Evolutionary conservation across 495 filamentous ascomycete species (phyloP).

Genomic region (Halenospora varia): DNA sequence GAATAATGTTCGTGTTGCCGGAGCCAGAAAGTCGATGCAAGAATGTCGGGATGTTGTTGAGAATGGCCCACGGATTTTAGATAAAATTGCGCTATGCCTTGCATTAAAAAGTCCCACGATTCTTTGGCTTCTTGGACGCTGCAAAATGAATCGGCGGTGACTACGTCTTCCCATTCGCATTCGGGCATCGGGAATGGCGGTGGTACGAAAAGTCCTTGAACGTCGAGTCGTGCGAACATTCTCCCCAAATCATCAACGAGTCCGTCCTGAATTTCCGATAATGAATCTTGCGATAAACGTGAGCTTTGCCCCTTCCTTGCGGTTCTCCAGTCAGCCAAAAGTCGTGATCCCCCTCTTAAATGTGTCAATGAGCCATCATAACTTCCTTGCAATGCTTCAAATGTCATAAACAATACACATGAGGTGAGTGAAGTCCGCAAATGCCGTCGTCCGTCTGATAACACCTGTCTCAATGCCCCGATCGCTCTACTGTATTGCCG

Average conservation of each 20-base stretch:
- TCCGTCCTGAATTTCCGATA: slow-evolving; percentile 27
- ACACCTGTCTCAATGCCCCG: slow-evolving; percentile 15
- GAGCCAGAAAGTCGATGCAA: slow-evolving; percentile 18
- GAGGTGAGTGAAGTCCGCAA: slow-evolving; percentile 22
- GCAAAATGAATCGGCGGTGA: slow-evolving; percentile 18
- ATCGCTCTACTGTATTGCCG: slow-evolving; percentile 25
- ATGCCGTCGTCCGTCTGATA: slow-evolving; percentile 22
- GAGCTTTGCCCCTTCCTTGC: slow-evolving; percentile 19
- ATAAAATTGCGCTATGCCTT: slow-evolving; percentile 25
- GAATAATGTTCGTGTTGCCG: slow-evolving; percentile 24
- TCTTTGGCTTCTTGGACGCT: slow-evolving; percentile 24
- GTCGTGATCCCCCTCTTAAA: slow-evolving; percentile 21
- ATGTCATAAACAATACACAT: slow-evolving; percentile 25
- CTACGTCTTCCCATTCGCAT: slow-evolving; percentile 22
- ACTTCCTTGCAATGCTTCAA: slow-evolving; percentile 25
- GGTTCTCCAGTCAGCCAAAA: slow-evolving; percentile 25
- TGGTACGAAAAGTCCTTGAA: slow-evolving; percentile 24
- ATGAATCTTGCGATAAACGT: slow-evolving; percentile 23
- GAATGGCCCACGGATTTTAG: slow-evolving; percentile 22
- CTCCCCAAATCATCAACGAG: slow-evolving; percentile 24
- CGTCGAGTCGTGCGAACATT: slow-evolving; percentile 26
- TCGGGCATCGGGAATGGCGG: slow-evolving; percentile 26
- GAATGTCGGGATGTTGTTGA: slow-evolving; percentile 18
- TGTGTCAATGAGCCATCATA: slow-evolving; percentile 26
- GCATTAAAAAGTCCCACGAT: slow-evolving; percentile 24